A percentile compares a stretch with the other conserved stretches of the same genome.
phyloP scores from a whole-genome alignment of 2,329 filamentous ascomycete species.

The Fusarium falciforme region DNA sequence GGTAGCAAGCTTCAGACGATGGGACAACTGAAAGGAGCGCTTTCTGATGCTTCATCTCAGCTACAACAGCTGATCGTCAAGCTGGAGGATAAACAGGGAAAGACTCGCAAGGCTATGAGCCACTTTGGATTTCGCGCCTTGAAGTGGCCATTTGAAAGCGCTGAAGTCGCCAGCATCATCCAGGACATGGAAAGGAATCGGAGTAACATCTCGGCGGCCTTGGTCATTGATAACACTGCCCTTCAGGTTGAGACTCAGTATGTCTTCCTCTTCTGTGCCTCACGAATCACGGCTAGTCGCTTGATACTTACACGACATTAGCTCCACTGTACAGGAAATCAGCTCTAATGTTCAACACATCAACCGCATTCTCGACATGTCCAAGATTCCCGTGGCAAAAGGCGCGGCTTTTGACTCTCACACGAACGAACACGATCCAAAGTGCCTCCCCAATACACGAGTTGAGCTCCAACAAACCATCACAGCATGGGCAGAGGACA shows the following conservation, averaged over 20 bases:
- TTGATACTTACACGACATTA: neutral
- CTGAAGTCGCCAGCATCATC: constrained; percentile 2
- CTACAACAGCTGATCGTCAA: neutral
- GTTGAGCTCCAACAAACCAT: constrained; percentile 44
- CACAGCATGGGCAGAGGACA: constrained; percentile 13
- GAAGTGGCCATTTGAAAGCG: constrained; percentile 23
- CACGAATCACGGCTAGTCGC: too few species aligned
- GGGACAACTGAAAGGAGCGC: neutral
- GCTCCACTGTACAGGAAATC: neutral
- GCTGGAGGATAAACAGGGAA: neutral
- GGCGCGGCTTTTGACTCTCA: constrained; percentile 50
- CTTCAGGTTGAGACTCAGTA: neutral
- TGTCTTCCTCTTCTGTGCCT: too few species aligned
- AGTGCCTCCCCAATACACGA: constrained; percentile 47
- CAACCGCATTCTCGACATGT: neutral
- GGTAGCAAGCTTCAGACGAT: neutral
- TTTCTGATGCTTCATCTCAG: neutral
- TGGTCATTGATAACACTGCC: constrained; percentile 14
- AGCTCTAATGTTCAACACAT: neutral
- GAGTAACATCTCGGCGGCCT: neutral
- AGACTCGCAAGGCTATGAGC: constrained; percentile 1
- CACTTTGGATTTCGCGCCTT: constrained; percentile 13
- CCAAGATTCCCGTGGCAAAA: constrained; percentile 29
- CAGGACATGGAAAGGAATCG: neutral
- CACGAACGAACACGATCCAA: constrained; percentile 46